Conservation (phyloP, 257 asterid genomes). For the Linderniella brevidens region DNA sequence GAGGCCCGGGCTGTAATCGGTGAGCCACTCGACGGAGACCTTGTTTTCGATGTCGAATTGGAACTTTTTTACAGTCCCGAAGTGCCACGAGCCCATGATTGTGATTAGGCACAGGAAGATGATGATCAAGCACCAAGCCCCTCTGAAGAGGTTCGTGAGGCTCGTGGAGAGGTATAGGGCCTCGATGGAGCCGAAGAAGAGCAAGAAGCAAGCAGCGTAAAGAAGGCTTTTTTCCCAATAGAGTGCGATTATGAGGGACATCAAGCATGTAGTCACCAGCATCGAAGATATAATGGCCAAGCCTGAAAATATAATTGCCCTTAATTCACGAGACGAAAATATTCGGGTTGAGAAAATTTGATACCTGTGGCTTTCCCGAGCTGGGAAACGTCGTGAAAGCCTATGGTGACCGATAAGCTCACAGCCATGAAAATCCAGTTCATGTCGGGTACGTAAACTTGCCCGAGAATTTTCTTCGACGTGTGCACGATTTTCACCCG, state of each 20-base stretch:
- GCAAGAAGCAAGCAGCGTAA: constrained; percentile 33
- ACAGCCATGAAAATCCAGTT: constrained; percentile 79
- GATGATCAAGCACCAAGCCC: constrained; percentile 63
- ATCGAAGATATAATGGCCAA: constrained; percentile 52
- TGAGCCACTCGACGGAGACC: constrained; percentile 70
- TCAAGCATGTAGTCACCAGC: constrained; percentile 77
- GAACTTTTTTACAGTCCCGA: constrained; percentile 69
- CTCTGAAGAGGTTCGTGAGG: constrained; percentile 43
- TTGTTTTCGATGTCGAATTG: constrained; percentile 66
- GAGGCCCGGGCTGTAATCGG: constrained; percentile 61
- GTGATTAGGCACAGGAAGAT: constrained; percentile 34
- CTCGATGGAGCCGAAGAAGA: constrained; percentile 64
- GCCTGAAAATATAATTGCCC: constrained; percentile 23
- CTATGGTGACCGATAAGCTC: constrained; percentile 56
- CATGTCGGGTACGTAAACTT: constrained; percentile 75
- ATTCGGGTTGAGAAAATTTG: not conserved
- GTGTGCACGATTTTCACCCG: constrained; percentile 87
- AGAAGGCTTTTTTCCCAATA: constrained; percentile 54
- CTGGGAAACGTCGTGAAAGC: constrained; percentile 45
- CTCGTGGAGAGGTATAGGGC: constrained; percentile 41
- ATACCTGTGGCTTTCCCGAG: constrained; percentile 78
- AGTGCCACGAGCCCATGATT: constrained; percentile 81
- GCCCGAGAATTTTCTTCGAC: constrained; percentile 62
- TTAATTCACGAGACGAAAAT: not conserved
- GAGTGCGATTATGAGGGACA: constrained; percentile 78